Evolutionary conservation across 139 green algal species (phyloP), one percentile per base, ranked within the genome.

Genomic region (Ettlia oleoabundans): DNA sequence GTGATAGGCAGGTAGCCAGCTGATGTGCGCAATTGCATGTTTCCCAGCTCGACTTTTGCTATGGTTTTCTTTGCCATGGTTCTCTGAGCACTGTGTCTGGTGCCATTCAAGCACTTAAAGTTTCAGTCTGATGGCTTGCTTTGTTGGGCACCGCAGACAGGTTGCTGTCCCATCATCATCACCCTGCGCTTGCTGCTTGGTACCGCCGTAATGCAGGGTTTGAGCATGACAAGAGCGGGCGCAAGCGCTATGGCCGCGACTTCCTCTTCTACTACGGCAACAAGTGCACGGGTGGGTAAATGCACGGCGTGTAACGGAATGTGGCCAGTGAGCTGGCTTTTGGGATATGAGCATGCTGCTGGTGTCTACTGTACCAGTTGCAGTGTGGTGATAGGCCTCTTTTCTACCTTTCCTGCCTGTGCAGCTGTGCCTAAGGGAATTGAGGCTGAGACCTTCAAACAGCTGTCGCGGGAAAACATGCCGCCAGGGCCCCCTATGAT

Each of bases 191-290:
- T n/a, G n/a, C n/a, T n/a, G n/a, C n/a, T n/a, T 65, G 55, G 15
- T 65, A 22, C 55, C 21, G 55, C 55, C 21, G 55, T 58, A 10
- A 28, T 65, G 55, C 55, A 72, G 75, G 75, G 7, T 81, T 40
- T 13, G 58, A 71, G 58, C n/a, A 30, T 5, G 75, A 81, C 61
- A 52, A 37, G 5, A 80, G 74, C 78, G 81, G 78, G 71, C 80
- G 80, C 47, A 85, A 68, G 67, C 80, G 80, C 18, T 85, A 85
- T 33, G 37, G 32, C 47, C 30, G 32, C 42, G 32, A n/a, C 30
- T 85, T 85, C 67, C 41, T 85, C 10, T 70, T 85, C 53, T 80
- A 66, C 73, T 80, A 80, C 35, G 67, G 77, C 67, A 83, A 76
- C 67, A 52, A 41, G 33, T 78, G 77, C 67, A 61, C 8, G 1